Conservation (phyloP, 495 filamentous ascomycete genomes). For the Entonaema liquescens region DNA sequence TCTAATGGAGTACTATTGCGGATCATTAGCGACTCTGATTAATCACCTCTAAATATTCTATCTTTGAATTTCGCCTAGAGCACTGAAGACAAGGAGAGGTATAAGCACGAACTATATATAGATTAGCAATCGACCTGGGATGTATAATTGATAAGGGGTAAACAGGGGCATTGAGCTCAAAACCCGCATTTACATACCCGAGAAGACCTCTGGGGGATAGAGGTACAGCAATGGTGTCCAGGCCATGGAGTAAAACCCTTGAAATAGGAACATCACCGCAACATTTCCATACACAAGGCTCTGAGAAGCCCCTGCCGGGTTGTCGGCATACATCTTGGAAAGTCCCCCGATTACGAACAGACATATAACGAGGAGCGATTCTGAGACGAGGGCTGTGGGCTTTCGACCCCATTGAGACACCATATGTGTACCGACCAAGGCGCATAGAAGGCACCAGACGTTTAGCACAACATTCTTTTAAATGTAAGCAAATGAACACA, state of each 20-base stretch:
- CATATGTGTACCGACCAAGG: constrained; percentile 51
- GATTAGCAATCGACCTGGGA: neutral
- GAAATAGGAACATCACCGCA: constrained; percentile 55
- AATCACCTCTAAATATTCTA: neutral
- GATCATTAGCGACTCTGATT: neutral
- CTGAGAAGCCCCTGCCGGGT: constrained; percentile 46
- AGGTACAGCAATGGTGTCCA: constrained; percentile 61
- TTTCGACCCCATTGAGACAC: constrained; percentile 54
- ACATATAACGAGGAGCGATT: constrained; percentile 51
- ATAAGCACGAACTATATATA: neutral
- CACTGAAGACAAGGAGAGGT: neutral
- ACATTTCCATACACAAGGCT: constrained; percentile 54
- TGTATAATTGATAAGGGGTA: neutral
- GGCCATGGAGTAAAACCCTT: constrained; percentile 59
- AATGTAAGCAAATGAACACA: neutral
- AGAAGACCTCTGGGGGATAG: constrained; percentile 53
- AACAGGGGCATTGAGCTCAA: neutral
- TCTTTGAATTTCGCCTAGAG: neutral
- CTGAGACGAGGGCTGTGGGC: constrained; percentile 52
- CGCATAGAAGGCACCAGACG: constrained; percentile 53
- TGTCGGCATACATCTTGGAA: constrained; percentile 57
- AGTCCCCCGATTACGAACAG: constrained; percentile 62
- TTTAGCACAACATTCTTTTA: constrained; percentile 48
- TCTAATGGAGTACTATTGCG: neutral
- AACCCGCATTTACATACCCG: constrained; percentile 19